Evolutionary conservation across 2,329 filamentous ascomycete species (phyloP).

Genomic region (Talaromyces sp.): DNA sequence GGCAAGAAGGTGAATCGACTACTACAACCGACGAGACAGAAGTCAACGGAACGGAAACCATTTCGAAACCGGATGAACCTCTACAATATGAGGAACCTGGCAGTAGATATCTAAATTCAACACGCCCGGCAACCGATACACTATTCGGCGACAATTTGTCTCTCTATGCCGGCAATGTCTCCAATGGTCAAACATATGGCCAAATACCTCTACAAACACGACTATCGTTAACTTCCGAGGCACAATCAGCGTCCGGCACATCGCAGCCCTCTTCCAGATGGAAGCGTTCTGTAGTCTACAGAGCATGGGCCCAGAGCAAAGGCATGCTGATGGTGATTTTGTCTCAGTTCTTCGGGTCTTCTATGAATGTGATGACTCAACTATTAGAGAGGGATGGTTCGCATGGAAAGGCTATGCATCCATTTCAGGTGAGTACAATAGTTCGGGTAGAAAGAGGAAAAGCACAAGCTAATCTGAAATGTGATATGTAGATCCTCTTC

Average conservation of each 20-base stretch:
- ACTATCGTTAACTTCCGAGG: constrained; percentile 14
- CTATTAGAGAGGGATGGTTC: constrained; percentile 65
- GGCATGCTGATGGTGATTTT: constrained; percentile 67
- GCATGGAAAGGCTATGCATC: constrained; percentile 67
- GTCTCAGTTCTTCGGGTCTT: constrained; percentile 72
- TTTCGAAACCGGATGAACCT: neutral
- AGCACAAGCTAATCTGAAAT: neutral
- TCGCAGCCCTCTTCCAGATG: neutral
- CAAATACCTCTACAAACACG: neutral
- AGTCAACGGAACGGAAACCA: neutral
- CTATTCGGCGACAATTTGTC: constrained; percentile 22
- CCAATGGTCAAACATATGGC: constrained; percentile 15
- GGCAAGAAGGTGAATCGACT: neutral
- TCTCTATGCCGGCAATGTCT: constrained; percentile 16
- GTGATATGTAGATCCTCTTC: constrained; percentile 59
- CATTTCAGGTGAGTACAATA: constrained; percentile 56
- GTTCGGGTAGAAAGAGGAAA: neutral
- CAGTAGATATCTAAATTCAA: neutral
- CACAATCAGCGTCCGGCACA: neutral
- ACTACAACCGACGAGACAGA: neutral
- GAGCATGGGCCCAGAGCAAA: constrained; percentile 59
- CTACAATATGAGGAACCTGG: neutral
- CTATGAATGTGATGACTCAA: constrained; percentile 80
- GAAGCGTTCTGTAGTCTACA: constrained; percentile 25
- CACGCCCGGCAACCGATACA: constrained; percentile 18